These are phyloP conservation scores for Bisporella sp. DNA, from an alignment of 2,329 filamentous ascomycete species.

Conservation along the genomic window DNA sequence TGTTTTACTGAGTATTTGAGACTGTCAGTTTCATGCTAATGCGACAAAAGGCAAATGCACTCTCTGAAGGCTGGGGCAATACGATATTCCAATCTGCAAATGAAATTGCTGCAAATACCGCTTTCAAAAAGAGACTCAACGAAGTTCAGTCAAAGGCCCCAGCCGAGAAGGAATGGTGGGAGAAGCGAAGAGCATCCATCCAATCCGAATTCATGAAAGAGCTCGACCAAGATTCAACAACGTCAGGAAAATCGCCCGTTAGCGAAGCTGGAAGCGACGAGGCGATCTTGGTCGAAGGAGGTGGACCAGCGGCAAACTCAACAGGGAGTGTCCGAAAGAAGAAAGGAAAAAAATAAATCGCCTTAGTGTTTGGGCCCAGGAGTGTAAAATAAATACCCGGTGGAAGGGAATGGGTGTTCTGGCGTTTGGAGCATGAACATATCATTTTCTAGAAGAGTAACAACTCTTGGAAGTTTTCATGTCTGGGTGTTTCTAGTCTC, in stretches of 20 bases:
- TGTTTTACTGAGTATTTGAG: conserved; percentile 15
- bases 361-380: not conserved
- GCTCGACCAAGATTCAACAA: conserved; percentile 53
- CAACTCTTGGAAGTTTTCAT: no score
- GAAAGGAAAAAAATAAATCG: conserved; percentile 54
- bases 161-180: conserved; percentile 88
- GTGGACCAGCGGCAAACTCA: conserved; percentile 13
- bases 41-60: conserved; percentile 70
- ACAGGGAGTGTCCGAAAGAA: conserved; percentile 47
- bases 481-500: no score
- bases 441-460: no score
- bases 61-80: conserved; percentile 83
- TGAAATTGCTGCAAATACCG: conserved; percentile 83
- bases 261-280: conserved; percentile 52
- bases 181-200: conserved; percentile 68
- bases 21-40: conserved; percentile 11
- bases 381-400: conserved; percentile 4
- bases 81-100: conserved; percentile 96
- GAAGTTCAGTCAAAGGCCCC: conserved; percentile 66
- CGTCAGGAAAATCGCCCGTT: conserved; percentile 29
- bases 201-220: conserved; percentile 78
- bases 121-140: conserved; percentile 66
- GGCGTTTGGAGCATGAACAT: no score
- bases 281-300: conserved; percentile 65
- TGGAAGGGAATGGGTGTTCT: not conserved